These are phyloP conservation scores for Solanum gracilifrons DNA, from an alignment of 257 asterid genomes.

Conservation along the genomic window DNA sequence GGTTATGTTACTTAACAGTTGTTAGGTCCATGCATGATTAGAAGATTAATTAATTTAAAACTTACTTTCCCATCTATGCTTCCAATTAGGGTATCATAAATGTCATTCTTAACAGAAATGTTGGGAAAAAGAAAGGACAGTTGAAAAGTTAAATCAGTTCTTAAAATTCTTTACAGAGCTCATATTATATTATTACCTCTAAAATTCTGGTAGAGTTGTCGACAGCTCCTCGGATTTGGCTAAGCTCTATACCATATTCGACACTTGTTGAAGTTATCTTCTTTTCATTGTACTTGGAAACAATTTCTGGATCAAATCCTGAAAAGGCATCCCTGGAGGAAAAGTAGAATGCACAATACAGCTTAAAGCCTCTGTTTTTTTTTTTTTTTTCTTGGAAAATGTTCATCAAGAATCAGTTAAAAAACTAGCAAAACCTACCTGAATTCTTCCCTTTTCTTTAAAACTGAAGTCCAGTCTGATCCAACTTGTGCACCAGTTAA, in stretches of 20 bases:
- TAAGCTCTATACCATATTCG: conserved; percentile 43
- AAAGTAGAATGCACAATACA: neutral
- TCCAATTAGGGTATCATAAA: neutral
- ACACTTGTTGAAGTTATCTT: conserved; percentile 33
- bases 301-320: conserved; percentile 44
- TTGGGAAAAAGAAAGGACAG: neutral
- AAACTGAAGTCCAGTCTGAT: conserved; percentile 70
- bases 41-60: neutral
- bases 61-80: neutral
- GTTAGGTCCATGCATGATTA: neutral
- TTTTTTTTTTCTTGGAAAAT: neutral
- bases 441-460: conserved; percentile 49
- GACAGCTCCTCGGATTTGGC: conserved; percentile 61
- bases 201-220: conserved; percentile 63
- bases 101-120: neutral
- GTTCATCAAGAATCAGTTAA: neutral
- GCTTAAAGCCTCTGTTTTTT: neutral
- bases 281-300: conserved; percentile 54
- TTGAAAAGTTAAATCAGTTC: neutral
- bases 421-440: conserved; percentile 11
- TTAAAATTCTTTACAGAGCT: neutral
- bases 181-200: conserved; percentile 29
- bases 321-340: conserved; percentile 59
- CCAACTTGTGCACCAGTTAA: conserved; percentile 82
- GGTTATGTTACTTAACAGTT: neutral